Conservation (phyloP, 2,329 filamentous ascomycete species). For the Knufia fluminis region DNA sequence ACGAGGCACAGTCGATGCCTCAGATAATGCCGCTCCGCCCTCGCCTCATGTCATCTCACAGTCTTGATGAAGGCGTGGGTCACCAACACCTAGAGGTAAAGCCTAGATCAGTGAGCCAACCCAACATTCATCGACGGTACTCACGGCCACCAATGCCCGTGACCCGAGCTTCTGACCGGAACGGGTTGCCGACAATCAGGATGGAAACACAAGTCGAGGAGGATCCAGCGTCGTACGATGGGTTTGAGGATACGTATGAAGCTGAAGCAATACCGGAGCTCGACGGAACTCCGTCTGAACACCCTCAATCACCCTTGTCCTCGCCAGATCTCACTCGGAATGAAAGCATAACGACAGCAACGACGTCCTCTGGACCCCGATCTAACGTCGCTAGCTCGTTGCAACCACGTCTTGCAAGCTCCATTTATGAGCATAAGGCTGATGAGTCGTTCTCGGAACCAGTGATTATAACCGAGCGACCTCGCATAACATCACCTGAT, state of each 20-base stretch:
- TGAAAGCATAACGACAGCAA: neutral
- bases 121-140: constrained; percentile 6
- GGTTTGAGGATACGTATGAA: neutral
- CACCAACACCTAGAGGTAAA: neutral
- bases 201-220: constrained; percentile 2
- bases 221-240: neutral
- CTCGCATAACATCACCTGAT: neutral
- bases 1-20: neutral
- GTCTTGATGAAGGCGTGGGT: neutral
- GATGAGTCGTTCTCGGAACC: constrained; percentile 1
- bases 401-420: neutral
- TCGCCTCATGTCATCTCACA: neutral
- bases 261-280: neutral
- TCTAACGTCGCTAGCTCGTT: neutral
- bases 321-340: neutral
- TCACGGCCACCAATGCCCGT: neutral
- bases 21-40: neutral
- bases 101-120: neutral
- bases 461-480: neutral
- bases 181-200: neutral
- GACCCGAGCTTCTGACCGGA: neutral
- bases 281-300: neutral
- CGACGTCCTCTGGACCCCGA: neutral
- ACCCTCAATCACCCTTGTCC: neutral
- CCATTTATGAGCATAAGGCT: neutral